These are phyloP conservation scores for Musa schizocarpa DNA, from an alignment of 176 grass and related monocot species.

Conservation along the genomic window DNA sequence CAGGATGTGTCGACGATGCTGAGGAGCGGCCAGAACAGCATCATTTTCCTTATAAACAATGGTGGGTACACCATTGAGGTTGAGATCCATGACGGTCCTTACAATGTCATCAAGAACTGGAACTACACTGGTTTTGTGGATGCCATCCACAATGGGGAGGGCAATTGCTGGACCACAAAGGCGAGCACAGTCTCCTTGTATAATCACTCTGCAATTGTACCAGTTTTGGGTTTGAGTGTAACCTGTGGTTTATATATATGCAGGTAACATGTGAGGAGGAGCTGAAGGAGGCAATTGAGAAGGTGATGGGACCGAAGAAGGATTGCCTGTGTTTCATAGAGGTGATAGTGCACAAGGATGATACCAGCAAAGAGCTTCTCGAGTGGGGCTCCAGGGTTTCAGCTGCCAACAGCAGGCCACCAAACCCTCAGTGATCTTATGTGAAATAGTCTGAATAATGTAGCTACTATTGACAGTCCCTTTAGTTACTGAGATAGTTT, in stretches of 20 bases:
- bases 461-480: background rate
- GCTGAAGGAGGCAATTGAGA: background rate
- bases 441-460: background rate
- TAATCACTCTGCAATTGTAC: background rate
- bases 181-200: background rate
- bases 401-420: background rate
- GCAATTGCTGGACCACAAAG: background rate
- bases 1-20: background rate
- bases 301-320: background rate
- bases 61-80: background rate
- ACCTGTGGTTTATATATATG: background rate
- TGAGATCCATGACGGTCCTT: background rate
- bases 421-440: background rate
- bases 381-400: background rate
- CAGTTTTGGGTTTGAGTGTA: background rate
- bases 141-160: background rate
- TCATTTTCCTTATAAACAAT: background rate
- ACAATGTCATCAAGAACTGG: slow-evolving; percentile 4
- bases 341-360: background rate
- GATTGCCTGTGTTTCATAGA: background rate
- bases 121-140: background rate
- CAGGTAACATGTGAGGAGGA: background rate
- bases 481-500: background rate
- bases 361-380: background rate
- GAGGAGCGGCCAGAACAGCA: background rate